Percentiles rank a stretch among this genome's conserved stretches.
Conservation (phyloP, 192 early-diverging fungal genomes). For the Rhizoclosmatium globosum region DNA sequence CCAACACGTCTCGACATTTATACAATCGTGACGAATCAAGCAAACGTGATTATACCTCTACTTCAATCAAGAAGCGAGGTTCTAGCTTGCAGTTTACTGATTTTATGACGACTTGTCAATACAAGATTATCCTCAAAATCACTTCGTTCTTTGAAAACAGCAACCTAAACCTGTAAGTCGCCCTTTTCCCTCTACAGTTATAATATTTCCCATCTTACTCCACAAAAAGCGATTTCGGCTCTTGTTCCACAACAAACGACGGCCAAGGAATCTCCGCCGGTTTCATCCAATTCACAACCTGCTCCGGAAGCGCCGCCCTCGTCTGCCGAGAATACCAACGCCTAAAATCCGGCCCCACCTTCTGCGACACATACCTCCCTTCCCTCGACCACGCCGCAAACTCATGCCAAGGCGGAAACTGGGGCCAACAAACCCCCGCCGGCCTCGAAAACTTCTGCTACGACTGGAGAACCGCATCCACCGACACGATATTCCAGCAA, state of each 20-base stretch:
- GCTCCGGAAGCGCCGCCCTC: constrained; percentile 5
- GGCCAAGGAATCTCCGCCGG: constrained; percentile 42
- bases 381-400: not conserved
- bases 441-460: constrained; percentile 29
- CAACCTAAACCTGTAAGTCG: too few species aligned
- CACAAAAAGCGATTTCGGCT: not conserved
- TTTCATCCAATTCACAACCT: constrained; percentile 41
- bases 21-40: too few species aligned
- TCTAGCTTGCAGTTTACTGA: too few species aligned
- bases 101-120: too few species aligned
- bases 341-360: not conserved
- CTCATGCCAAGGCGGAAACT: not conserved
- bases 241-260: constrained; percentile 22
- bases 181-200: too few species aligned
- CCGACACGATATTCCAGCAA: constrained; percentile 7
- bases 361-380: not conserved
- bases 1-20: too few species aligned
- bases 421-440: not conserved
- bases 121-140: too few species aligned
- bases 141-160: too few species aligned
- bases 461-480: constrained; percentile 17
- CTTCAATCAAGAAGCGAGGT: too few species aligned
- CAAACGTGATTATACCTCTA: too few species aligned
- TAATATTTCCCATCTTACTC: not conserved
- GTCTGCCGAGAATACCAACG: constrained; percentile 24